These are phyloP conservation scores for Huiozyma naganishii DNA, from an alignment of 805 yeast species.

Conservation along the genomic window DNA sequence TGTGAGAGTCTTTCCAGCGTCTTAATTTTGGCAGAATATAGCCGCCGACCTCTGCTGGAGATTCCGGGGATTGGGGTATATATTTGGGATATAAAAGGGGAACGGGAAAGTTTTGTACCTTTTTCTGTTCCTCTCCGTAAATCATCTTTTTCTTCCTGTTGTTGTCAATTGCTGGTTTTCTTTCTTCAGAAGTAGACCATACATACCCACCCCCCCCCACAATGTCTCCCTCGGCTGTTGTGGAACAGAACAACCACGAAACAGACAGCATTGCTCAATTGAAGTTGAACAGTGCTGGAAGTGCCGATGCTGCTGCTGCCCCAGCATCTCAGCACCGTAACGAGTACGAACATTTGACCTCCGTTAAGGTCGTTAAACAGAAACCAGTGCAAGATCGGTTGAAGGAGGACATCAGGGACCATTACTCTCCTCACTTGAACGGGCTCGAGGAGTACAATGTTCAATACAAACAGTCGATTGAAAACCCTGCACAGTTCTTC, in stretches of 20 bases:
- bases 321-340: neutral
- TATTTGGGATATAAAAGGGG: too few relatives aligned
- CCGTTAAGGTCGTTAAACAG: constrained; percentile 16
- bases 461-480: constrained; percentile 64
- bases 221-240: constrained; percentile 1
- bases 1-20: too few relatives aligned
- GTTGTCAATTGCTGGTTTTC: too few relatives aligned
- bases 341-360: constrained; percentile 23
- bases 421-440: constrained; percentile 42
- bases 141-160: too few relatives aligned
- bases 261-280: neutral
- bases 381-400: constrained; percentile 14
- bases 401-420: constrained; percentile 13
- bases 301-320: neutral
- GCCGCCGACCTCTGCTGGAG: too few relatives aligned
- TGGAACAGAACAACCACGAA: neutral
- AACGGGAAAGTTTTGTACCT: too few relatives aligned
- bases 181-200: too few relatives aligned
- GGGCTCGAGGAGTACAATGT: constrained; percentile 57
- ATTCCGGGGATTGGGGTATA: too few relatives aligned
- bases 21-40: too few relatives aligned
- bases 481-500: constrained; percentile 71
- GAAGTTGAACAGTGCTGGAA: neutral
- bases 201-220: too few relatives aligned
- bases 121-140: too few relatives aligned